These are phyloP conservation scores for Priceomyces medius DNA, from an alignment of 805 yeast genomes.

Conservation along the genomic window DNA sequence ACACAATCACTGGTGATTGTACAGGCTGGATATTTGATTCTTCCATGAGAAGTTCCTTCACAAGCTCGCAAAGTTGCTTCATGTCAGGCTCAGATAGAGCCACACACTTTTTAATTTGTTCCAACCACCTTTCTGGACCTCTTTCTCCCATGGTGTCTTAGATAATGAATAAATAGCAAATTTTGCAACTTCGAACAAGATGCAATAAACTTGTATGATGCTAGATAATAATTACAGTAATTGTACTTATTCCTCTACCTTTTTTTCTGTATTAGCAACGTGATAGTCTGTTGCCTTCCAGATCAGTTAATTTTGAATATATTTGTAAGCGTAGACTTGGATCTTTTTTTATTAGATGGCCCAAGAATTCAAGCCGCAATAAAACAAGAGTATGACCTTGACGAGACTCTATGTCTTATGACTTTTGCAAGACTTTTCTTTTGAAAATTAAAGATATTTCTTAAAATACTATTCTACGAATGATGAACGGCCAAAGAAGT, in stretches of 20 bases:
- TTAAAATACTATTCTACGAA: background rate
- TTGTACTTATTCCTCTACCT: background rate
- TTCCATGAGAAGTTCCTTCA: conserved; percentile 92
- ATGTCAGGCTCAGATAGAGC: conserved; percentile 87
- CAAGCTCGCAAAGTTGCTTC: conserved; percentile 95
- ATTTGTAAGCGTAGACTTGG: conserved; percentile 1
- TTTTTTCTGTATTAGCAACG: background rate
- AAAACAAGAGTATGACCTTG: background rate
- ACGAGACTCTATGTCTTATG: background rate
- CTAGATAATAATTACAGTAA: background rate
- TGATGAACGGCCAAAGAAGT: background rate
- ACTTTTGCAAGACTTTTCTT: no score
- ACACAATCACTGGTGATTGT: conserved; percentile 88
- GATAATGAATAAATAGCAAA: background rate
- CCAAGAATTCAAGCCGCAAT: background rate
- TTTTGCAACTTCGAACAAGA: background rate
- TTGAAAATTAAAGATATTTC: background rate
- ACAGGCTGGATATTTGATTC: conserved; percentile 95
- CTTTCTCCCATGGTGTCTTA: conserved; percentile 52
- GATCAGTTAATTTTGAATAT: background rate
- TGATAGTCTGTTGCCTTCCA: background rate
- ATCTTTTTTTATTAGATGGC: background rate
- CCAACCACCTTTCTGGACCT: conserved; percentile 97
- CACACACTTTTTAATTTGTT: conserved; percentile 86
- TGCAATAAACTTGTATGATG: background rate